phyloP scores from a whole-genome alignment of 768 basidiomycete species.

The Lactarius deliciosus region DNA sequence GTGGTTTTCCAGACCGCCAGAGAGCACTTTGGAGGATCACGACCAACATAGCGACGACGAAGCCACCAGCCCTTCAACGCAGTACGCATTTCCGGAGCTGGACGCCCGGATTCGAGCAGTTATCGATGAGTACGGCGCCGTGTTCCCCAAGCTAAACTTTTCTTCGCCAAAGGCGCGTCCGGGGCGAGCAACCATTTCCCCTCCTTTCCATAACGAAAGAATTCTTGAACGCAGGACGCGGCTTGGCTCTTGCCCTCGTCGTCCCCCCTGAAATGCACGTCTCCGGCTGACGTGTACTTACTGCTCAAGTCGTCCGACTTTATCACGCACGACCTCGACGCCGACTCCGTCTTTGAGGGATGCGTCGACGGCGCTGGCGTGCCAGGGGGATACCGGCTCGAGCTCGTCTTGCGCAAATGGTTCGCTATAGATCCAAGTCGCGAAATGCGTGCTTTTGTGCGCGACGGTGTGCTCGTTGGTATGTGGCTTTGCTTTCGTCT shows the following conservation, averaged over 20 bases:
- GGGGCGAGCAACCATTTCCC: slow-evolving; percentile 9
- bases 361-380: slow-evolving; percentile 40
- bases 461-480: slow-evolving; percentile 73
- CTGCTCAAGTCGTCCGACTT: slow-evolving; percentile 93
- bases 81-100: slow-evolving; percentile 79
- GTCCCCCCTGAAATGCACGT: slow-evolving; percentile 81
- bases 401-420: slow-evolving; percentile 90
- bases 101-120: slow-evolving; percentile 66
- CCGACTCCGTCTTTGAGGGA: slow-evolving; percentile 62
- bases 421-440: slow-evolving; percentile 79
- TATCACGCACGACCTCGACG: slow-evolving; percentile 71
- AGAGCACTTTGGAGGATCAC: slow-evolving; percentile 52
- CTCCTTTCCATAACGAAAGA: not conserved
- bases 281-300: slow-evolving; percentile 88
- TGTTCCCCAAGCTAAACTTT: slow-evolving; percentile 97
- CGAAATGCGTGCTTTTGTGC: slow-evolving; percentile 90
- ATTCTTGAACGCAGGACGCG: slow-evolving; percentile 65
- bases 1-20: slow-evolving; percentile 44
- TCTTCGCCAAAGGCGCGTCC: slow-evolving; percentile 79
- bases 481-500: slow-evolving; percentile 31
- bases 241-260: slow-evolving; percentile 86
- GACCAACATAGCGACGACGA: slow-evolving; percentile 45
- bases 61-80: slow-evolving; percentile 32
- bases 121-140: slow-evolving; percentile 69
- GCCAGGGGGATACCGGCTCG: slow-evolving; percentile 54